Percentiles rank a stretch among this genome's conserved stretches.
These are phyloP conservation scores for Pterulicium gracile DNA, from an alignment of 1,284 basidiomycete genomes.

Conservation along the genomic window DNA sequence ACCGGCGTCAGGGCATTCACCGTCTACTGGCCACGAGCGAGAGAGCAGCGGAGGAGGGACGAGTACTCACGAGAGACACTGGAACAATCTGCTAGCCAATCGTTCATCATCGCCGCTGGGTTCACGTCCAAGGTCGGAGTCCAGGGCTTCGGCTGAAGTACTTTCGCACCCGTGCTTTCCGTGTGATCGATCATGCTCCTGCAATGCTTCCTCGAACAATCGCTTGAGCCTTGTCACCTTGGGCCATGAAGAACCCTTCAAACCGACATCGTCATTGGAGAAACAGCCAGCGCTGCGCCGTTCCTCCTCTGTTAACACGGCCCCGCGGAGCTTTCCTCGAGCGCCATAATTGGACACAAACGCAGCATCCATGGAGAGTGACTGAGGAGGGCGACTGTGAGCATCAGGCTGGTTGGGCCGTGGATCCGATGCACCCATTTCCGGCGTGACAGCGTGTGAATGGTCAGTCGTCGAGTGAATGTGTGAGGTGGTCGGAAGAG, in stretches of 20 bases:
- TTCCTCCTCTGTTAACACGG: neutral
- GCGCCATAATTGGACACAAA: neutral
- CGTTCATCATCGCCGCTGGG: neutral
- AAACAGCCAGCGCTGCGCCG: neutral
- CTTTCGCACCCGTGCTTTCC: neutral
- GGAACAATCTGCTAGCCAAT: neutral
- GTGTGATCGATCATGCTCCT: neutral
- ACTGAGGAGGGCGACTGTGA: too few species aligned
- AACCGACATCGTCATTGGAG: neutral
- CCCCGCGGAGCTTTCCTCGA: neutral
- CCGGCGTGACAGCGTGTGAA: neutral
- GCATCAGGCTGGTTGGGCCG: neutral
- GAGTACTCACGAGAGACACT: neutral
- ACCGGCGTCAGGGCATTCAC: too few species aligned
- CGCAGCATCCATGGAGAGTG: conserved; percentile 1
- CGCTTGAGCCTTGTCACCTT: neutral
- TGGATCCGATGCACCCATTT: neutral
- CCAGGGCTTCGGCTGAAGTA: neutral
- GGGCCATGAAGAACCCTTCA: neutral
- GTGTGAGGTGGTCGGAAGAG: conserved; percentile 13
- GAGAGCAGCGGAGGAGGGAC: neutral
- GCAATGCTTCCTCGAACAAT: neutral
- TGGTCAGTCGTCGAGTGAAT: neutral
- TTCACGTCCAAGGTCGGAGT: neutral
- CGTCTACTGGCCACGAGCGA: too few species aligned